phyloP scores from a whole-genome alignment of 345 rosid species.

The Mangifera indica region DNA sequence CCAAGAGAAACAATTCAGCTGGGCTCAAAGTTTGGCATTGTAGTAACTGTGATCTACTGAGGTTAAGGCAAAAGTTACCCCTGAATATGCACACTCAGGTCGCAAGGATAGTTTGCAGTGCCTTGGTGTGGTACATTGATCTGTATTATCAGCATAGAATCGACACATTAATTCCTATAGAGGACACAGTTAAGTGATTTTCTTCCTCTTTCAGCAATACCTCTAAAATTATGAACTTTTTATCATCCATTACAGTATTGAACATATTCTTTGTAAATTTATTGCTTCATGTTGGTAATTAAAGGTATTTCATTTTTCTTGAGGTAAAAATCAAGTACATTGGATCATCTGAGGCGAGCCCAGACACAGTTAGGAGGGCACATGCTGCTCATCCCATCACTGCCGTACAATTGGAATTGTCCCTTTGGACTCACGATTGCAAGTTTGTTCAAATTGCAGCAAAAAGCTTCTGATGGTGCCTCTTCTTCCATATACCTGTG shows the following conservation, averaged over 20 bases:
- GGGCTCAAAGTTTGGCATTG: conserved; percentile 54
- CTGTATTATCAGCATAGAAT: conserved; percentile 51
- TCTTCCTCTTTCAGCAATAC: background rate
- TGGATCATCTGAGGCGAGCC: conserved; percentile 56
- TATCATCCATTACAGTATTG: background rate
- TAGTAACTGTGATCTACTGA: conserved; percentile 3
- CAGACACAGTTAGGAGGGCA: conserved; percentile 59
- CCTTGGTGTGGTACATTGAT: conserved; percentile 52
- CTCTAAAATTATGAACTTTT: background rate
- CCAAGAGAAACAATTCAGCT: conserved; percentile 55
- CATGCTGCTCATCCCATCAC: conserved; percentile 61
- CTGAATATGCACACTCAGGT: conserved; percentile 46
- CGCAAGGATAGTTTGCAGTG: conserved; percentile 60
- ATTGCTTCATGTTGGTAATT: background rate
- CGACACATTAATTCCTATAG: conserved; percentile 45
- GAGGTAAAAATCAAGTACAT: conserved; percentile 51
- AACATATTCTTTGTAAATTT: background rate
- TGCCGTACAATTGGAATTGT: conserved; percentile 68
- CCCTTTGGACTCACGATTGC: conserved; percentile 64
- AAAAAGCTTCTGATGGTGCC: background rate
- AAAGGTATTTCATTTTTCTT: background rate
- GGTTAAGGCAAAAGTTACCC: conserved; percentile 34
- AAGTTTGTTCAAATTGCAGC: conserved; percentile 24
- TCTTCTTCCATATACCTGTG: too few relatives aligned
- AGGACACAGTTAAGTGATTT: conserved; percentile 43